Evolutionary conservation across 805 yeast species (phyloP), one percentile per base, ranked within the genome.

Genomic region (Diddensiella caesifluorescens): DNA sequence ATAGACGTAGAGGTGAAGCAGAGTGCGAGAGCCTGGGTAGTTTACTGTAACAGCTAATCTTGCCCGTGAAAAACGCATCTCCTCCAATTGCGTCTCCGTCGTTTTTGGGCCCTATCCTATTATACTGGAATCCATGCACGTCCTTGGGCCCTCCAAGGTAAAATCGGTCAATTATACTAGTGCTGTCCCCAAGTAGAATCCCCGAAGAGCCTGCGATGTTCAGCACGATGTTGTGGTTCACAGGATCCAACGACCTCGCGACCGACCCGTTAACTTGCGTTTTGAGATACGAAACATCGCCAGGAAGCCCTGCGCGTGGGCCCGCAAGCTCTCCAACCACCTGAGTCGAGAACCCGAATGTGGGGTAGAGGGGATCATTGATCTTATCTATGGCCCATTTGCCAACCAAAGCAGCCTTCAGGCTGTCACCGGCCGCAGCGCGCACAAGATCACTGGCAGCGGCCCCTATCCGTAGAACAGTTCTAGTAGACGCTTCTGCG

Each of bases 131-230:
- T 1, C 89, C 86, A 49, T 79, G 69, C 27, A 86, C 74, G 41
- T 77, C 77, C 44, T 75, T 71, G 25, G 76, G 29, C 71, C 95
- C 95, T 15, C 95, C 92, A 36, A 83, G 68, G 55, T 80, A 83
- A 59, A 87, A 89, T 51, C 80, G 74, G 62, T 90, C 97, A 49
- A 79, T 70, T 22, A 80, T 61, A 51, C 81, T 83, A 2, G 82
- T 63, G 41, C 64, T 42, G 47, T 54, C 45, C 30, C 37, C 46
- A 2, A 39, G 42, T n/a, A 45, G 22, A 18, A 43, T 42, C 1
- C 35, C 38, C 28, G 37, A 22, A n/a, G 39, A 21, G 4, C 46
- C 50, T 5, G 35, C 15, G 22, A 50, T 31, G 20, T 49, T 44
- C 22, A 55, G 43, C 12, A 48, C 48, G 4, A 57, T 38, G n/a